phyloP scores from a whole-genome alignment of 2,329 filamentous ascomycete genomes.

The Xylaria sp. region DNA sequence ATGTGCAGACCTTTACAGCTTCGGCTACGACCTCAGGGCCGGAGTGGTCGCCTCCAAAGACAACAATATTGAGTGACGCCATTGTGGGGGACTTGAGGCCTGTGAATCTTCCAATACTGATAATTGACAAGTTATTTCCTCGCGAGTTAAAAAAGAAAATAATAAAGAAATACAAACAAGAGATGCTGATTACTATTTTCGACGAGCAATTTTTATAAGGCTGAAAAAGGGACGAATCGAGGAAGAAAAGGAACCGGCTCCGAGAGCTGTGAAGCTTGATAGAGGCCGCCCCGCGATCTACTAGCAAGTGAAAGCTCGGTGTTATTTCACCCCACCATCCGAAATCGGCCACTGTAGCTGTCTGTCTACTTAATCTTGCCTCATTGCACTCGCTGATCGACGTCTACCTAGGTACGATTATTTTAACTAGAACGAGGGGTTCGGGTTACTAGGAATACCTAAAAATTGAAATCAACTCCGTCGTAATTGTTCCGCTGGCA shows the following conservation, averaged over 20 bases:
- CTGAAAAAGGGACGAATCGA: slow-evolving; percentile 3
- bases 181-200: neutral
- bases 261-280: slow-evolving; percentile 28
- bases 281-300: slow-evolving; percentile 28
- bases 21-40: slow-evolving; percentile 89
- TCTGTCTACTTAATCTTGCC: neutral
- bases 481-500: neutral
- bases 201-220: neutral
- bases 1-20: slow-evolving; percentile 76
- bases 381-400: neutral
- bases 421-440: neutral
- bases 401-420: neutral
- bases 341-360: slow-evolving; percentile 35
- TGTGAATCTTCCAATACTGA: neutral
- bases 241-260: slow-evolving; percentile 18
- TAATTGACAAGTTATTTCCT: neutral
- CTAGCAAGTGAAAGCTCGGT: slow-evolving; percentile 24
- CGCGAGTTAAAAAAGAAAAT: neutral
- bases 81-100: slow-evolving; percentile 55
- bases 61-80: slow-evolving; percentile 79
- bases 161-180: neutral
- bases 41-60: slow-evolving; percentile 85
- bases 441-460: neutral
- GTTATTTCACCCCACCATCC: slow-evolving; percentile 39
- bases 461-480: neutral